Evolutionary conservation across 768 basidiomycete genomes (phyloP), one percentile per base, ranked within the genome.

Genomic region (Trametes meyenii): DNA sequence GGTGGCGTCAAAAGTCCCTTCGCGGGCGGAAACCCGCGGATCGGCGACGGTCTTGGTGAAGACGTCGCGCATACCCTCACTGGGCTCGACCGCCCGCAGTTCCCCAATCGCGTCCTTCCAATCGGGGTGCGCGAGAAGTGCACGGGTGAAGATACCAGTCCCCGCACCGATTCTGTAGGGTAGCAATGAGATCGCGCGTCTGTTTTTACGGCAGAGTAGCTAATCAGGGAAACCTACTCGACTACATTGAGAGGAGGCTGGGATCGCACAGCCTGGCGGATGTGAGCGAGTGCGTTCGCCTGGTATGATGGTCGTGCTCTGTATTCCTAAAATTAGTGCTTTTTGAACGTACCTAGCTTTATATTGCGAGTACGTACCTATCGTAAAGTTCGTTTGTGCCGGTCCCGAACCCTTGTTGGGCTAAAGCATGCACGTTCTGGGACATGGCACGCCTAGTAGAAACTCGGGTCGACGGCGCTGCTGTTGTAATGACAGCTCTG

Each of bases 241-340:
- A 86, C 85, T 33, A 92, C 75, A 60, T 88, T 87, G 21, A 89
- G 69, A 0, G 80, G 78, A 0, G 71, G 66, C 26, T 76, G 35
- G 17, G 69, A 63, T 13, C 74, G 70, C 16, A 85, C 67, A 10
- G 80, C 74, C 21, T 78, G 69, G 16, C 82, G 84, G 61, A 98
- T 87, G 62, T 83, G 81, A 0, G 79, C 71, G 12, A 96, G 71
- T 1, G 87, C 85, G 44, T 75, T 73, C 0, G 81, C 66, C 46
- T 90, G 93, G 73, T 96, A 97, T 0, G 91, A 87, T 0, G 96
- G 96, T 2, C 96, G 85, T 0, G 82, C 88, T 40, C 92, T 93
- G 55, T 52, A 56, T 51, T 5, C 48, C 33, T 39, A 26, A 45
- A 53, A 16, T 19, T 2, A 33, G 45, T 23, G 0, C 2, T 19